Evolutionary conservation across 176 grass and related monocot genomes (phyloP).

Genomic region (Alloteropsis semialata): DNA sequence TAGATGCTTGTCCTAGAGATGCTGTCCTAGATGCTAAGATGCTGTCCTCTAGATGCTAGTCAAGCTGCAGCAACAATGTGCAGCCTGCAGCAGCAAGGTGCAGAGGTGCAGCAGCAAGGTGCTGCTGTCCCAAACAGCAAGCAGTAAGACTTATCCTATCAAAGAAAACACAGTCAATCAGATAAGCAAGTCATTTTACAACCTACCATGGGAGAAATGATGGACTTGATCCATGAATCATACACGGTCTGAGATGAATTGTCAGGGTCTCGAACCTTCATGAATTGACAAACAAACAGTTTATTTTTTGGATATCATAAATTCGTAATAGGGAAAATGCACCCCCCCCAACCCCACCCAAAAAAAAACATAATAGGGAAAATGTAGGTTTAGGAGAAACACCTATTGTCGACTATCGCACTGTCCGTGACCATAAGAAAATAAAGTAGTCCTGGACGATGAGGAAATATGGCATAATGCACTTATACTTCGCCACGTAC

Average conservation of each 20-base stretch:
- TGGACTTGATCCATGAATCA: constrained; percentile 59
- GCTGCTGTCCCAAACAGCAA: too few species aligned
- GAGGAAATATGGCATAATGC: not conserved
- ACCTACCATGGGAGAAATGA: constrained; percentile 49
- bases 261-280: constrained; percentile 89
- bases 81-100: too few species aligned
- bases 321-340: too few species aligned
- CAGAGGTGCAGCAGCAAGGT: too few species aligned
- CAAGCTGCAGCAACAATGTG: too few species aligned
- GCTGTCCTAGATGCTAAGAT: too few species aligned
- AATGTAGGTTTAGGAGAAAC: not conserved
- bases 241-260: constrained; percentile 73
- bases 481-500: not conserved
- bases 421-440: not conserved
- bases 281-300: not conserved
- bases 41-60: too few species aligned
- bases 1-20: too few species aligned
- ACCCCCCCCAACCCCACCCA: too few species aligned
- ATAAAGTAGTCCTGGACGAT: not conserved
- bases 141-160: too few species aligned
- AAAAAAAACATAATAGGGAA: too few species aligned
- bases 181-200: not conserved
- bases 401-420: not conserved
- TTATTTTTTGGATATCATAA: not conserved
- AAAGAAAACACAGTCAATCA: too few species aligned